phyloP scores from a whole-genome alignment of 1,139 yeast genomes.

The Suzukiozyma palmioleophila region DNA sequence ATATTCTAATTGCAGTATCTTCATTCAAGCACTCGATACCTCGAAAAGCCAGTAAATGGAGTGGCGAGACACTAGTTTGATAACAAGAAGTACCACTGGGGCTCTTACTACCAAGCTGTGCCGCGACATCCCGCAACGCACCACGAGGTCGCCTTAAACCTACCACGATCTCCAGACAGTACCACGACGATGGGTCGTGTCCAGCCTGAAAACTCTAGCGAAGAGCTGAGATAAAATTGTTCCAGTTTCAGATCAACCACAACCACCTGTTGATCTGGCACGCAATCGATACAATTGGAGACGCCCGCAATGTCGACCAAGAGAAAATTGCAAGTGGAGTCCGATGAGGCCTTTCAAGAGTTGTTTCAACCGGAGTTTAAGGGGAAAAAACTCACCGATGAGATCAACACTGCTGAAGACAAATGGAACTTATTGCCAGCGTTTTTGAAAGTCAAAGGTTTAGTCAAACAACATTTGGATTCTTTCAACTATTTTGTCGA shows the following conservation, averaged over 20 bases:
- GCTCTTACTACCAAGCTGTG: too few relatives aligned
- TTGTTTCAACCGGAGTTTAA: conserved; percentile 75
- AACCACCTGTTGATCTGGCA: neutral
- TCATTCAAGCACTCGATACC: too few relatives aligned
- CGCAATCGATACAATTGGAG: neutral
- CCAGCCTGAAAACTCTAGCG: neutral
- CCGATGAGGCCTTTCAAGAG: conserved; percentile 63
- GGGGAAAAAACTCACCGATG: conserved; percentile 84
- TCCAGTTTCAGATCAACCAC: neutral
- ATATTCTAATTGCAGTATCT: too few relatives aligned
- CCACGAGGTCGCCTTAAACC: too few relatives aligned
- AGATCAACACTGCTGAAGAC: conserved; percentile 84
- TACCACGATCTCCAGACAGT: too few relatives aligned
- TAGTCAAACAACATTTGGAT: conserved; percentile 94
- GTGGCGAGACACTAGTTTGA: too few relatives aligned
- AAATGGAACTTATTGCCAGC: conserved; percentile 97
- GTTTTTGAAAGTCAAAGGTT: conserved; percentile 88
- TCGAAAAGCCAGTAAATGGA: too few relatives aligned
- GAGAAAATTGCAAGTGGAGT: conserved; percentile 15
- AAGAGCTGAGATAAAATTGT: conserved; percentile 2
- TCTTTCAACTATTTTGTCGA: conserved; percentile 96
- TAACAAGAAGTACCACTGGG: too few relatives aligned
- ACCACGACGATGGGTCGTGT: neutral
- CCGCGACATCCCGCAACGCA: too few relatives aligned
- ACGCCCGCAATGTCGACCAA: conserved; percentile 13